These are phyloP conservation scores for Lactuca saligna DNA, from an alignment of 129 eudicot species.

Conservation along the genomic window DNA sequence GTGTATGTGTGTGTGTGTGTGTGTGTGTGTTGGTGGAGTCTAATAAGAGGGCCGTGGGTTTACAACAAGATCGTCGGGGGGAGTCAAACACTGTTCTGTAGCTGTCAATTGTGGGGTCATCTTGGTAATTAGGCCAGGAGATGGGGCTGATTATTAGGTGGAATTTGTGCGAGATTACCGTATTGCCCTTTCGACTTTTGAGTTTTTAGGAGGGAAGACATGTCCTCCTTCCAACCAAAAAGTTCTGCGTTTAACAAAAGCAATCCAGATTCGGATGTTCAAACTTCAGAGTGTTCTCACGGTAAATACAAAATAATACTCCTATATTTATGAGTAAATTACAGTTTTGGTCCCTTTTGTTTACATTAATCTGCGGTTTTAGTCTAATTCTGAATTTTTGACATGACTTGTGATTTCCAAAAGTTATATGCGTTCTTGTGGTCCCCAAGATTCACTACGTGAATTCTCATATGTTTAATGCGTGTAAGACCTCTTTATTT, in stretches of 20 bases:
- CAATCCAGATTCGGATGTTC: slow-evolving; percentile 20
- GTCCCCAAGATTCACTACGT: too few species aligned
- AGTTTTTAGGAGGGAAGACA: slow-evolving; percentile 21
- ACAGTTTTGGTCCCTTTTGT: too few species aligned
- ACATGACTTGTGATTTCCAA: too few species aligned
- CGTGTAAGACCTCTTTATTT: too few species aligned
- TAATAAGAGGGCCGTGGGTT: slow-evolving; percentile 31
- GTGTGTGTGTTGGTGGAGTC: slow-evolving; percentile 25
- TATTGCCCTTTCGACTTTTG: slow-evolving; percentile 25
- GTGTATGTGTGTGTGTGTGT: slow-evolving; percentile 24
- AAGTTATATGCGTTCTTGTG: too few species aligned
- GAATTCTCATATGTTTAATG: too few species aligned
- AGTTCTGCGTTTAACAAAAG: slow-evolving; percentile 16
- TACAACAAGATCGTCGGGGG: slow-evolving; percentile 27
- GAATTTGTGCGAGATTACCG: slow-evolving; percentile 7
- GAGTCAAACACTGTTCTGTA: slow-evolving; percentile 40
- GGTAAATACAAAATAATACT: too few species aligned
- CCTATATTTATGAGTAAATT: too few species aligned
- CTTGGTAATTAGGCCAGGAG: slow-evolving; percentile 13
- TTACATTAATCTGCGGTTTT: too few species aligned
- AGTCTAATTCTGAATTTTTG: too few species aligned
- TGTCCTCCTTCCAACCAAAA: slow-evolving; percentile 20
- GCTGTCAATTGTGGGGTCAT: slow-evolving; percentile 35
- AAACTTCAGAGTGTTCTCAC: neutral
- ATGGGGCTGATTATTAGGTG: slow-evolving; percentile 6